A percentile compares a stretch with the other conserved stretches of the same genome.
Evolutionary conservation across 139 green algal species (phyloP).

Genomic region (Volvox africanus): DNA sequence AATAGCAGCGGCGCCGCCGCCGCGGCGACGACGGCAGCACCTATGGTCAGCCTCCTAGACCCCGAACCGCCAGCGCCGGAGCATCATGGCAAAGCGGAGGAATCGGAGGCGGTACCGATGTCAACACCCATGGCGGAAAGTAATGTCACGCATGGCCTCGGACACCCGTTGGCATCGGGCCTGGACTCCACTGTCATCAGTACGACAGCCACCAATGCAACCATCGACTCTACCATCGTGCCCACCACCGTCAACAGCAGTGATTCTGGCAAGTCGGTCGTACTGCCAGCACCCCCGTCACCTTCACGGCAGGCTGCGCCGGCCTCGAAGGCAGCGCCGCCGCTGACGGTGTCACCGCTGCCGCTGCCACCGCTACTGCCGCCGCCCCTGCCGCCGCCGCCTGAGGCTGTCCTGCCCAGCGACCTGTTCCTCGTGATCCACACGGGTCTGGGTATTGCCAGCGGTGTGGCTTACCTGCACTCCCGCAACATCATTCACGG

Average conservation of each 20-base stretch:
- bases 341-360: not conserved
- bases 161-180: not conserved
- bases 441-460: constrained; percentile 22
- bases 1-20: not conserved
- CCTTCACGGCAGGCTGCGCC: not conserved
- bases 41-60: not conserved
- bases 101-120: not conserved
- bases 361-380: not conserved
- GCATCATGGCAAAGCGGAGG: no score
- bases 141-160: not conserved
- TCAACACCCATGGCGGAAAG: not conserved
- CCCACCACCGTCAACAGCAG: not conserved
- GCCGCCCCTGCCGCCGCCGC: not conserved
- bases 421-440: constrained; percentile 2
- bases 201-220: not conserved
- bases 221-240: not conserved
- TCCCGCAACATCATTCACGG: constrained; percentile 37
- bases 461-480: constrained; percentile 38
- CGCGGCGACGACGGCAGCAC: not conserved
- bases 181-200: not conserved
- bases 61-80: not conserved
- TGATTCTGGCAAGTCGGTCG: not conserved
- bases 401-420: not conserved
- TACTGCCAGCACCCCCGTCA: not conserved
- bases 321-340: no score